Base-by-base conservation (phyloP, 2,329 filamentous ascomycete genomes). In the Lasiodiplodia hormozganensis region DNA sequence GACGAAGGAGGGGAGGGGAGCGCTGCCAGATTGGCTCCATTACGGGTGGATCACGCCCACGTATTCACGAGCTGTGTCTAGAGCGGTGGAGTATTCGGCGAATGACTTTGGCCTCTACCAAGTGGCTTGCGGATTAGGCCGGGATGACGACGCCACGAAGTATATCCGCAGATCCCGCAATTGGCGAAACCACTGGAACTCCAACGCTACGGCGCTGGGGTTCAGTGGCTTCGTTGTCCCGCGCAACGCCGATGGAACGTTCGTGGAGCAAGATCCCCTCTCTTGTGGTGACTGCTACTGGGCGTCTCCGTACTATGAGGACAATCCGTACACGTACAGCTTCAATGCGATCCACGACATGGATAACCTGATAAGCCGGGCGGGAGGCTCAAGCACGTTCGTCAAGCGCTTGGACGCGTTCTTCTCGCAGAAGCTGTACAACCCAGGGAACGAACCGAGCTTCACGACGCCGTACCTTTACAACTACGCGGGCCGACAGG, bases 151-250 rank as follows among this genome's bases (percentile, higher is more conserved):
- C 1, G 84, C 85, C 57, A 78, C 79, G 0, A 89, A 83, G 65
- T 92, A 92, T 71, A 81, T 91, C 31, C 80, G 85, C 56, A 85
- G 90, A 10, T 90, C 88, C 0, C 82, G 85, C 11, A 89, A 91
- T 73, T 93, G 90, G 90, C 84, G 88, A 18, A 92, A 91, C 73
- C 89, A 92, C 71, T 93, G 89, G 89, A 89, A 92, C 74, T 75
- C 84, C 0, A 76, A 86, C 57, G 83, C 87, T 54, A 82, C 80
- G 0, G 87, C 87, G 0, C 82, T 90, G 0, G 86, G 85, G 4
- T 91, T 90, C 77, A 84, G 80, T 0, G 90, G 90, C 0, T 92
- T 92, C 74, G 79, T 92, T 4, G 89, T 89, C 0, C 90, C 90
- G 0, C 83, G 88, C n/a, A 78, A 80, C 67, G 71, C 80, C 14